Conservation (phyloP, 2,329 filamentous ascomycete species). For the Pyricularia sp. region DNA sequence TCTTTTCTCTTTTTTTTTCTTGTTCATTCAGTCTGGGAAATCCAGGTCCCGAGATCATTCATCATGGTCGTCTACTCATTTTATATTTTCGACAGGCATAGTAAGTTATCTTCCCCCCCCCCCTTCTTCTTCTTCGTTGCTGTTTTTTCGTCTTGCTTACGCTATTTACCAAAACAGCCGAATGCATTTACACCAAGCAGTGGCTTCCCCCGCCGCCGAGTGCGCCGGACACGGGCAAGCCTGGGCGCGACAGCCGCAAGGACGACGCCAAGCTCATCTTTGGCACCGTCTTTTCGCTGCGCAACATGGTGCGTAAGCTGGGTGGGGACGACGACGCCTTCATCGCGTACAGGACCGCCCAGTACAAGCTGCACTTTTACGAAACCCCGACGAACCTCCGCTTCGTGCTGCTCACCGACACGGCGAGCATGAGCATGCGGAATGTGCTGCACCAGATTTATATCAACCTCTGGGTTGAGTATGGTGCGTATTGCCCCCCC, state of each 20-base stretch:
- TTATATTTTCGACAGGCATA: constrained; percentile 98
- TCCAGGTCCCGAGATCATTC: constrained; percentile 18
- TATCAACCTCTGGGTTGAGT: constrained; percentile 96
- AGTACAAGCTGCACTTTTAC: constrained; percentile 99
- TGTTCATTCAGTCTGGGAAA: background rate
- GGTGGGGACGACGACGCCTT: constrained; percentile 93
- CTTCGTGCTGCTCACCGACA: constrained; percentile 94
- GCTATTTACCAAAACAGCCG: constrained; percentile 50
- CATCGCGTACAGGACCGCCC: constrained; percentile 82
- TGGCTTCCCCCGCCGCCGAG: constrained; percentile 52
- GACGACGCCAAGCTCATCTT: constrained; percentile 97
- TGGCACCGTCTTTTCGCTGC: constrained; percentile 89
- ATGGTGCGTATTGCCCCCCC: constrained; percentile 51
- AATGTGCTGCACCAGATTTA: constrained; percentile 97
- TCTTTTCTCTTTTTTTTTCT: too few relatives aligned
- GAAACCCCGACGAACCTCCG: constrained; percentile 94
- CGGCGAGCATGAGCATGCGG: constrained; percentile 78
- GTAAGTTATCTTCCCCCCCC: constrained; percentile 38
- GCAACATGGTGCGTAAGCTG: constrained; percentile 94
- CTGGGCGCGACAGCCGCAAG: constrained; percentile 19
- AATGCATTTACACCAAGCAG: constrained; percentile 90
- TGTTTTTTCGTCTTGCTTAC: background rate
- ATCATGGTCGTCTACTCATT: constrained; percentile 93
- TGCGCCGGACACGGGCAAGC: constrained; percentile 4
- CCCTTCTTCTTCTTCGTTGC: background rate